Conservation (phyloP, 2,329 filamentous ascomycete species). For the Pseudopyricularia javanii region DNA sequence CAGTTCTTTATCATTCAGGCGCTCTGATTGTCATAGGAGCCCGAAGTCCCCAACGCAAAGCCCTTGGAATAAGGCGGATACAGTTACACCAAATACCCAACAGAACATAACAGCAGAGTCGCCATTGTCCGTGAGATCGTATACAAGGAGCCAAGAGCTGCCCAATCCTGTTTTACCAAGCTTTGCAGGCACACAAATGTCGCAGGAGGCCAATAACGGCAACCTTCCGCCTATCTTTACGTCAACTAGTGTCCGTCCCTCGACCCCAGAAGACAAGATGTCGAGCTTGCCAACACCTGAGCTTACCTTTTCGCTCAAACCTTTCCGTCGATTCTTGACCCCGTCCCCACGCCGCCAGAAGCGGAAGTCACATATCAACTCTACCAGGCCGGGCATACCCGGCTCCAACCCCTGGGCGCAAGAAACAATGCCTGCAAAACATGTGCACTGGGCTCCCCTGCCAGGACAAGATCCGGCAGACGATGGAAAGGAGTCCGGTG, state of each 20-base stretch:
- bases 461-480: conserved; percentile 10
- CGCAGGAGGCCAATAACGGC: not conserved
- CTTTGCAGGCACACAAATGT: not conserved
- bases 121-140: not conserved
- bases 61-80: not conserved
- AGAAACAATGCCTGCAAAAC: conserved; percentile 8
- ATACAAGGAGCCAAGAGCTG: not conserved
- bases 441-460: conserved; percentile 22
- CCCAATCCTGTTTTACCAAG: not conserved
- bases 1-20: not conserved
- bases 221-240: not conserved
- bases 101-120: not conserved
- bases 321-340: conserved; percentile 39
- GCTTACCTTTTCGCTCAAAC: conserved; percentile 33
- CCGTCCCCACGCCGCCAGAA: conserved; percentile 26
- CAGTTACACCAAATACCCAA: not conserved
- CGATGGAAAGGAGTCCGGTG: not conserved
- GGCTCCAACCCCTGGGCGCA: conserved; percentile 20
- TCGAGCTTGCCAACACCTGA: conserved; percentile 28
- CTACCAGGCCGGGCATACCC: conserved; percentile 13
- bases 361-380: not conserved
- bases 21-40: not conserved
- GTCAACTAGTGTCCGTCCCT: conserved; percentile 8
- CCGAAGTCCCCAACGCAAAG: not conserved
- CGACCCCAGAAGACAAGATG: conserved; percentile 13